A percentile compares a stretch with the other conserved stretches of the same genome.
phyloP scores from a whole-genome alignment of 768 basidiomycete genomes.

The Dacryopinax primogenitus region DNA sequence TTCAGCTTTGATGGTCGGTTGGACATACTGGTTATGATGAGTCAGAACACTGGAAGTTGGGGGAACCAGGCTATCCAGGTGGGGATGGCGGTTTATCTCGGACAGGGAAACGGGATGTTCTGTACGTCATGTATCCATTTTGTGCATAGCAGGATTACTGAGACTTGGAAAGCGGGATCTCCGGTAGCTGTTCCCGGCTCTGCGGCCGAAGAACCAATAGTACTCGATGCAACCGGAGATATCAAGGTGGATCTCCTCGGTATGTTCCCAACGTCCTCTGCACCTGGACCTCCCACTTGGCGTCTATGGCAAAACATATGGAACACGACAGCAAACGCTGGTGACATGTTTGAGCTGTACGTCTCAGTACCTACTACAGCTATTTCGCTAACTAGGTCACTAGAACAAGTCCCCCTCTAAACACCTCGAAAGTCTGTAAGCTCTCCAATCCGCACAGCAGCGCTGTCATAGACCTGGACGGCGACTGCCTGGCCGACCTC shows the following conservation, averaged over 20 bases:
- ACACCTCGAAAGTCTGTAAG: slow-evolving; percentile 42
- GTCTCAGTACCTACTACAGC: slow-evolving; percentile 20
- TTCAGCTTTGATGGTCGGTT: slow-evolving; percentile 85
- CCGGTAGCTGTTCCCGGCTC: slow-evolving; percentile 42
- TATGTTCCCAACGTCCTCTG: slow-evolving; percentile 33
- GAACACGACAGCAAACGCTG: slow-evolving; percentile 43
- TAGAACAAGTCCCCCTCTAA: slow-evolving; percentile 47
- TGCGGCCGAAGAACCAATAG: slow-evolving; percentile 63
- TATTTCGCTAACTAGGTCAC: slow-evolving; percentile 27
- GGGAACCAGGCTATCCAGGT: slow-evolving; percentile 31
- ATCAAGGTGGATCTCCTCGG: slow-evolving; percentile 84
- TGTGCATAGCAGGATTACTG: not conserved
- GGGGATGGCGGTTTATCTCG: slow-evolving; percentile 59
- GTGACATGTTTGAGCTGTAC: slow-evolving; percentile 56
- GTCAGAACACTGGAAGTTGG: slow-evolving; percentile 34
- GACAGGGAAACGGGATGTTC: slow-evolving; percentile 28
- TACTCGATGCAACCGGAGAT: slow-evolving; percentile 76
- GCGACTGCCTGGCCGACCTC: slow-evolving; percentile 93
- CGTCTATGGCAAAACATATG: slow-evolving; percentile 73
- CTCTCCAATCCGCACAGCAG: slow-evolving; percentile 87
- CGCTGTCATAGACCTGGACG: slow-evolving; percentile 85
- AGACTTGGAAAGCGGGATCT: slow-evolving; percentile 20
- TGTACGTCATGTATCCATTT: slow-evolving; percentile 11
- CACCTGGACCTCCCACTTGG: slow-evolving; percentile 29
- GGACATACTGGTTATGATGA: slow-evolving; percentile 79